Base-by-base conservation (phyloP, 2,329 filamentous ascomycete species). In the Aspergillus calidoustus region DNA sequence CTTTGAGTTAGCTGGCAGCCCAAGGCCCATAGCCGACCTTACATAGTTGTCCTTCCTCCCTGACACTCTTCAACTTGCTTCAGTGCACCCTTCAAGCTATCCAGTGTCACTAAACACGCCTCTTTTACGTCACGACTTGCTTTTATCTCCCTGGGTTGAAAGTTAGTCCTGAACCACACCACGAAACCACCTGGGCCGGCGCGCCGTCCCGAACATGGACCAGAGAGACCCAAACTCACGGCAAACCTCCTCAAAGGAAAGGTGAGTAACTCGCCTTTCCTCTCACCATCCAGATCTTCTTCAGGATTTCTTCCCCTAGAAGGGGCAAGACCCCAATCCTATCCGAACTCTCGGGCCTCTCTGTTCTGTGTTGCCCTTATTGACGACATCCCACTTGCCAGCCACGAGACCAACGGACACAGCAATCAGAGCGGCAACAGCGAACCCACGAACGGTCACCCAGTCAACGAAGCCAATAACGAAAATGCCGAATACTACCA, bases 401-500 rank as follows among this genome's bases (percentile, higher is more conserved):
- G 60, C 46, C 54, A 61, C 38, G 54, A 62, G 44, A 41, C 55
- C 47, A 63, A 61, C 56, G 57, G 59, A 22, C 48, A 19, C 19
- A 50, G 55, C 50, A 41, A 23, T 48, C 59, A 51, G 49, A 47
- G 28, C 41, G 17, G 43, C n/a, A 54, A 46, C 41, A 17, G 43
- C 55, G 60, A 64, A 15, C 34, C 57, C 15, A 38, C 57, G 34
- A 41, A 48, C 23, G 31, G 49, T 38, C 43, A 58, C 25, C 54
- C 49, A 52, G 17, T 34, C 38, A 41, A 48, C 34, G 61, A 58
- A 11, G 59, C 23, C 43, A 28, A 46, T 7, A 30, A 54, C 30
- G 66, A 68, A 50, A 56, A 60, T 25, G 38, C 56, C 43, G 54
- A 63, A 17, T 74, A 74, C 44, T 74, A 72, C 48, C 66, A 64